Conservation (phyloP, 2,329 filamentous ascomycete genomes). For the Arthrobotrys sinensis region DNA sequence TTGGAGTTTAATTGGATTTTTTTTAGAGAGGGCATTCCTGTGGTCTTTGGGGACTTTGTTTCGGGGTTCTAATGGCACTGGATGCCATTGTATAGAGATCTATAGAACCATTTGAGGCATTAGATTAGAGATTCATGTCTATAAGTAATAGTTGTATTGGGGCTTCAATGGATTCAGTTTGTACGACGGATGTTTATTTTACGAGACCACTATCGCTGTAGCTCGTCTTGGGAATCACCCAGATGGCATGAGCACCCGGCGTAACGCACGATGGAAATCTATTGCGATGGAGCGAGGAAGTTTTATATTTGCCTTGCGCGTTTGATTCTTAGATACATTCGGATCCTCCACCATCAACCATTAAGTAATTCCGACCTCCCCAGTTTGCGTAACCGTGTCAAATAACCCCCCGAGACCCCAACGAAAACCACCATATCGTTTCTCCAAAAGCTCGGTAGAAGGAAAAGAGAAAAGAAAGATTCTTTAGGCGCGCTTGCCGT, state of each 20-base stretch:
- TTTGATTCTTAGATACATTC: slow-evolving; percentile 15
- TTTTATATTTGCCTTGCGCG: background rate
- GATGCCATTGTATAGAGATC: background rate
- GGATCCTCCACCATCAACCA: slow-evolving; percentile 1
- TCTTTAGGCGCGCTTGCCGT: slow-evolving; percentile 63
- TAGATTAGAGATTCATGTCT: background rate
- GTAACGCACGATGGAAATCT: too few relatives aligned
- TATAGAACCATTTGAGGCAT: background rate
- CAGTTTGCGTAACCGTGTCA: background rate
- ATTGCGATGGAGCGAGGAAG: background rate
- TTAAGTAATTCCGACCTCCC: background rate
- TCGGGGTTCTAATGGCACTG: background rate
- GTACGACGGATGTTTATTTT: too few relatives aligned
- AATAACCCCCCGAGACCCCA: background rate
- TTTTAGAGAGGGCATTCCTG: too few relatives aligned
- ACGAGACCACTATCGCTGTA: too few relatives aligned
- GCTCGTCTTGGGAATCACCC: too few relatives aligned
- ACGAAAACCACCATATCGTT: background rate
- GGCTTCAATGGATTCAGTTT: too few relatives aligned
- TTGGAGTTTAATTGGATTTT: too few relatives aligned
- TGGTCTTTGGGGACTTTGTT: background rate
- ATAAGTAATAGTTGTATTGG: background rate
- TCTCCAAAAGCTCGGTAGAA: background rate
- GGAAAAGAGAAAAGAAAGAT: background rate
- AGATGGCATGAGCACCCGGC: too few relatives aligned